Evolutionary conservation across 2,329 filamentous ascomycete species (phyloP).

Genomic region (Lachnum nothofagi): DNA sequence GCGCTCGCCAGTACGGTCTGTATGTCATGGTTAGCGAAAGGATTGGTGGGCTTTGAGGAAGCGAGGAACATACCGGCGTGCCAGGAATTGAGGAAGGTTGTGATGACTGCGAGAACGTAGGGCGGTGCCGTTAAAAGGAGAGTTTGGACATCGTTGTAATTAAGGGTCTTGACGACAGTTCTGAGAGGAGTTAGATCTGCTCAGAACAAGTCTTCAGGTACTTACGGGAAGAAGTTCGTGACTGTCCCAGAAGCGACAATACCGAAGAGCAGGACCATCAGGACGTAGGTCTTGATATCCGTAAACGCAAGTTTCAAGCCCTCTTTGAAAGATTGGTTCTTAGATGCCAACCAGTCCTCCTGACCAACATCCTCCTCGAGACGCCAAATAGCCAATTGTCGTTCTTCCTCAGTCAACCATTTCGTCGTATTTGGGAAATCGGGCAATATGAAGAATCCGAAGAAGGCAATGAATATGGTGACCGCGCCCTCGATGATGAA

Average conservation of each 20-base stretch:
- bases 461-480: constrained; percentile 56
- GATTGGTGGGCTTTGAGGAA: neutral
- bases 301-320: constrained; percentile 48
- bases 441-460: constrained; percentile 56
- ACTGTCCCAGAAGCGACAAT: constrained; percentile 54
- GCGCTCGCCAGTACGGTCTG: constrained; percentile 63
- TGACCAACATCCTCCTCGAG: constrained; percentile 61
- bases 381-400: constrained; percentile 53
- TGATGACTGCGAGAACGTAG: constrained; percentile 58
- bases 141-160: constrained; percentile 55
- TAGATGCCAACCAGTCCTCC: constrained; percentile 55
- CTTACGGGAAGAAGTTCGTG: constrained; percentile 60
- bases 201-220: constrained; percentile 30
- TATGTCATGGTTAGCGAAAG: neutral
- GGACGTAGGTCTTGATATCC: constrained; percentile 46
- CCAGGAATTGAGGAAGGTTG: constrained; percentile 60
- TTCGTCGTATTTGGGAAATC: constrained; percentile 59
- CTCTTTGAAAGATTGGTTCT: constrained; percentile 50
- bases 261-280: constrained; percentile 43
- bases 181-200: constrained; percentile 32
- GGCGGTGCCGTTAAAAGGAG: constrained; percentile 62
- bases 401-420: constrained; percentile 54
- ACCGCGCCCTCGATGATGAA: constrained; percentile 67
- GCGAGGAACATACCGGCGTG: constrained; percentile 47
- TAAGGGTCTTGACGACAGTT: constrained; percentile 63